A percentile compares a stretch with the other conserved stretches of the same genome.
Evolutionary conservation across 108 stramenopile species (phyloP).

Genomic region (Chaetoceros tenuissimus): DNA sequence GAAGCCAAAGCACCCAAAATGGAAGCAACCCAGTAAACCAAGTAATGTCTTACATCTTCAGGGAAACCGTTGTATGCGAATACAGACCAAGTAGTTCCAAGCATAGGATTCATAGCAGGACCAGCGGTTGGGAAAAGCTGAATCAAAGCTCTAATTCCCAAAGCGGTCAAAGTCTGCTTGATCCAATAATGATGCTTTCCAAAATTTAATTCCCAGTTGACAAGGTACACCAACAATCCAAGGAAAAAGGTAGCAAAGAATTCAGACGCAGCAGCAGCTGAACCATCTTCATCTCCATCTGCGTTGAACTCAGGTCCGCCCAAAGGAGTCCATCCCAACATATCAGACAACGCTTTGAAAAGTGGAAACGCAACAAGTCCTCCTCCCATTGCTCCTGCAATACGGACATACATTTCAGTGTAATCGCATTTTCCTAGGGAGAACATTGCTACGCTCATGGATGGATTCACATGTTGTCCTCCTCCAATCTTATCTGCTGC

Average conservation of each 20-base stretch:
- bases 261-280: conserved; percentile 59
- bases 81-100: conserved; percentile 72
- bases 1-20: conserved; percentile 57
- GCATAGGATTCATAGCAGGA: conserved; percentile 89
- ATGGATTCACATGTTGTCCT: conserved; percentile 64
- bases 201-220: conserved; percentile 84
- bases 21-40: conserved; percentile 80
- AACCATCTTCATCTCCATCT: conserved; percentile 37
- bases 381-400: conserved; percentile 71
- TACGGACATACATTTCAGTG: conserved; percentile 68
- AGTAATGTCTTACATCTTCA: conserved; percentile 53
- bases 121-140: conserved; percentile 72
- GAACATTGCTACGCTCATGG: conserved; percentile 68
- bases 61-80: conserved; percentile 63
- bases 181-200: conserved; percentile 79
- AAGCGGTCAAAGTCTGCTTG: conserved; percentile 78
- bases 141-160: conserved; percentile 79
- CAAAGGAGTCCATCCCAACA: conserved; percentile 44
- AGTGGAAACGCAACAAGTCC: conserved; percentile 79
- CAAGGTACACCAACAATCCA: conserved; percentile 62
- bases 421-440: conserved; percentile 65
- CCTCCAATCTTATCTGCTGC: conserved; percentile 64
- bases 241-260: conserved; percentile 64
- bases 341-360: conserved; percentile 49
- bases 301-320: conserved; percentile 79